phyloP scores from a whole-genome alignment of 192 early-diverging fungal genomes.

The Rhizophagus prolifer region DNA sequence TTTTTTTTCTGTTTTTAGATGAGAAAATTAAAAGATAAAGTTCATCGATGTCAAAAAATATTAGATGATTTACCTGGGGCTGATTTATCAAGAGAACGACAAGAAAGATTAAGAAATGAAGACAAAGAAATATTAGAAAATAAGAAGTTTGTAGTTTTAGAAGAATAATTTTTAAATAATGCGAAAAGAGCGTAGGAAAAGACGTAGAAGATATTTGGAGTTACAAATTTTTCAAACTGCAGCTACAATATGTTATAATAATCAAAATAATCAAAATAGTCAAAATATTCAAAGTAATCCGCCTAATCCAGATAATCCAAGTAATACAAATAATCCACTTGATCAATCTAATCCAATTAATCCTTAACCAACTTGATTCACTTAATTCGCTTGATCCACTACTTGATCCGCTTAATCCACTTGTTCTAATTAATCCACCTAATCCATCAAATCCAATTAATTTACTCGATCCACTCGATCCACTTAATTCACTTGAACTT shows the following conservation, averaged over 20 bases:
- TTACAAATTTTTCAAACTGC: neutral
- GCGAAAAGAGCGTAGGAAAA: neutral
- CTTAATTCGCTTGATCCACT: no score
- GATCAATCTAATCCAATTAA: no score
- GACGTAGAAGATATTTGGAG: neutral
- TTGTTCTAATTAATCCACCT: no score
- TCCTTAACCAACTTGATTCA: no score
- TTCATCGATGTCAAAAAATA: constrained; percentile 28
- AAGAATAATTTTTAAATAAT: no score
- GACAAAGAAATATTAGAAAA: constrained; percentile 22
- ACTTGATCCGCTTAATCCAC: no score
- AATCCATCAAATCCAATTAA: no score
- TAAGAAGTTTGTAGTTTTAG: constrained; percentile 14
- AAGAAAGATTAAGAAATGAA: constrained; percentile 17
- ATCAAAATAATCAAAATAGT: neutral
- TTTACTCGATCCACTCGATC: no score
- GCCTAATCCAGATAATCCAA: no score
- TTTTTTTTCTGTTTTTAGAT: neutral
- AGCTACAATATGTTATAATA: neutral
- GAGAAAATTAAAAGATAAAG: constrained; percentile 19
- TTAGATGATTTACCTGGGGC: constrained; percentile 26
- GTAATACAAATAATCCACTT: no score
- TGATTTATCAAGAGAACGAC: constrained; percentile 25
- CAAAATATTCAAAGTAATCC: no score
- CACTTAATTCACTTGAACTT: no score